These are phyloP conservation scores for Leishmania arabica DNA, from an alignment of 208 protist genomes.

Conservation along the genomic window DNA sequence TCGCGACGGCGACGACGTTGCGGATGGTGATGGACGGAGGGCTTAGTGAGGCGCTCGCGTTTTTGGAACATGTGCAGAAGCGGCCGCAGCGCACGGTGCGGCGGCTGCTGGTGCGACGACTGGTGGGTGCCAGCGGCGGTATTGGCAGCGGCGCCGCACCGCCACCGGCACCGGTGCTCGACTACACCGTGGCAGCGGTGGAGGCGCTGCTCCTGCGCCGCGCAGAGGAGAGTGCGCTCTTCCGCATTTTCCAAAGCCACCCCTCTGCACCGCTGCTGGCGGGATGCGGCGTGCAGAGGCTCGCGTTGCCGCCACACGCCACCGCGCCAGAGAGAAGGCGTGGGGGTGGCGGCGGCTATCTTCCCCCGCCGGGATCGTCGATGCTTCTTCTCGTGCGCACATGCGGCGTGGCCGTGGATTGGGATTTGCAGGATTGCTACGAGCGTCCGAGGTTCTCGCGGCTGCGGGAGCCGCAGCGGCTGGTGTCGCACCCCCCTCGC, in stretches of 20 bases:
- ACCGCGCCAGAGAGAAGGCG: constrained; percentile 3
- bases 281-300: constrained; percentile 58
- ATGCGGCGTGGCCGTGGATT: constrained; percentile 44
- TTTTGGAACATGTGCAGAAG: constrained; percentile 33
- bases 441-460: constrained; percentile 17
- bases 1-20: constrained; percentile 23
- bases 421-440: constrained; percentile 61
- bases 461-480: constrained; percentile 7
- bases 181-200: constrained; percentile 5
- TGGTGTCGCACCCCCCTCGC: constrained; percentile 1
- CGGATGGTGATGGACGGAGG: constrained; percentile 28
- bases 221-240: constrained; percentile 64
- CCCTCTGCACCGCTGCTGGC: constrained; percentile 36
- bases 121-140: neutral
- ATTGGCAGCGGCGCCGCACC: neutral
- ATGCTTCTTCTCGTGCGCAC: constrained; percentile 44
- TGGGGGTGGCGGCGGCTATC: neutral
- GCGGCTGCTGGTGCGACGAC: constrained; percentile 21
- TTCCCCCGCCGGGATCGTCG: neutral
- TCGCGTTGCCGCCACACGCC: constrained; percentile 37
- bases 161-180: neutral
- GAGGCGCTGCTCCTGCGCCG: constrained; percentile 42
- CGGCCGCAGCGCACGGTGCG: constrained; percentile 17
- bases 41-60: constrained; percentile 20
- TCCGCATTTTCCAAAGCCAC: constrained; percentile 69